These are phyloP conservation scores for Boletus mariae DNA, from an alignment of 1,284 basidiomycete species.

Conservation along the genomic window DNA sequence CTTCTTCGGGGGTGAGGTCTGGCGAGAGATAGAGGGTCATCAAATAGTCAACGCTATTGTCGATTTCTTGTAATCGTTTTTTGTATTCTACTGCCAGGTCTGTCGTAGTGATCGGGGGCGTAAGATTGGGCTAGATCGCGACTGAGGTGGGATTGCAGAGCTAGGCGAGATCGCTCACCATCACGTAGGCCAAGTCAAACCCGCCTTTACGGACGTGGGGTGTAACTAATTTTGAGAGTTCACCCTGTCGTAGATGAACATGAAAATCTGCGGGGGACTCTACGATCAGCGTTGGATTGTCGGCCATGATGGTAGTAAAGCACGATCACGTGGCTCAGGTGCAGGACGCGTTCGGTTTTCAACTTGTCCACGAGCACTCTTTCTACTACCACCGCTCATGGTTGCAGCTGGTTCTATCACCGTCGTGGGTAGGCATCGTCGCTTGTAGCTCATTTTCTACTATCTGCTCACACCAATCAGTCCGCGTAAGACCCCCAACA, in stretches of 20 bases:
- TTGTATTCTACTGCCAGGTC: slow-evolving; percentile 84
- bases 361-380: slow-evolving; percentile 19
- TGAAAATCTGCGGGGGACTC: slow-evolving; percentile 90
- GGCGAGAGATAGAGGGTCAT: slow-evolving; percentile 96
- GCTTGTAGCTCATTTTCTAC: background rate
- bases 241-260: slow-evolving; percentile 92
- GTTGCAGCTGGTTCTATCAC: slow-evolving; percentile 82
- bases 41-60: slow-evolving; percentile 80
- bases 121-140: slow-evolving; percentile 79
- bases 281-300: slow-evolving; percentile 35
- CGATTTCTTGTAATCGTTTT: slow-evolving; percentile 69
- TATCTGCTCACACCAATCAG: slow-evolving; percentile 40
- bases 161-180: slow-evolving; percentile 54
- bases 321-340: slow-evolving; percentile 28
- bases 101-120: slow-evolving; percentile 87
- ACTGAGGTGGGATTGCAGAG: slow-evolving; percentile 11
- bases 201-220: slow-evolving; percentile 91
- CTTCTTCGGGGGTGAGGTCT: slow-evolving; percentile 87
- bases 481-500: slow-evolving; percentile 88
- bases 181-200: slow-evolving; percentile 91
- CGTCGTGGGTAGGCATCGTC: slow-evolving; percentile 62
- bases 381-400: slow-evolving; percentile 41
- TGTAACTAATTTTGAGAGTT: slow-evolving; percentile 79
- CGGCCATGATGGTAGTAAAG: slow-evolving; percentile 17
- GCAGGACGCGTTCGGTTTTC: slow-evolving; percentile 34